phyloP scores from a whole-genome alignment of 1,139 yeast species.

The Debaryomyces robertsiae region DNA sequence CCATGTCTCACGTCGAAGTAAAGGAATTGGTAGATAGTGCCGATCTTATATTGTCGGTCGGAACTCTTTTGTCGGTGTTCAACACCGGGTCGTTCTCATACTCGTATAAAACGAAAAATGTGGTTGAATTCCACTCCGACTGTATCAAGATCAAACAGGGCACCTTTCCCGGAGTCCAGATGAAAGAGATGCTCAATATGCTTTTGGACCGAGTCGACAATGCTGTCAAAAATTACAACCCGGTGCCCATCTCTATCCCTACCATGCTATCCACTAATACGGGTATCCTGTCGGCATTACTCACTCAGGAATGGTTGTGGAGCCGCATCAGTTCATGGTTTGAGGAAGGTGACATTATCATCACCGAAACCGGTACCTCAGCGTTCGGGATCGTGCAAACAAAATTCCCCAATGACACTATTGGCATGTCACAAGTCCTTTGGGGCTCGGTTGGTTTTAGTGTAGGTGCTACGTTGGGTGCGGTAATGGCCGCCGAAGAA shows the following conservation, averaged over 20 bases:
- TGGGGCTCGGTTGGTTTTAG: conserved; percentile 93
- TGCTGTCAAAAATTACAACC: conserved; percentile 41
- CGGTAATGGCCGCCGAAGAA: conserved; percentile 81
- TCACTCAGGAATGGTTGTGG: conserved; percentile 85
- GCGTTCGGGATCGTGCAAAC: conserved; percentile 84
- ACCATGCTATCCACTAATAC: conserved; percentile 31
- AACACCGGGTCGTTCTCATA: conserved; percentile 89
- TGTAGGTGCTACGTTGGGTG: conserved; percentile 84
- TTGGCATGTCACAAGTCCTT: conserved; percentile 83
- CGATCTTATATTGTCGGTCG: conserved; percentile 75
- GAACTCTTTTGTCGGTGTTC: conserved; percentile 83
- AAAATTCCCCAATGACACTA: conserved; percentile 69
- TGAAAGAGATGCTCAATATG: conserved; percentile 66
- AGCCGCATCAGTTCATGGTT: conserved; percentile 71
- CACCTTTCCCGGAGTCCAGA: conserved; percentile 73
- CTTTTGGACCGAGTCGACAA: conserved; percentile 42
- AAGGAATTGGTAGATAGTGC: conserved; percentile 74
- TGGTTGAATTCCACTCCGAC: conserved; percentile 89
- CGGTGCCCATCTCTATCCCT: conserved; percentile 49
- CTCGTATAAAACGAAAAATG: conserved; percentile 74
- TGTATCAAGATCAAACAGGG: conserved; percentile 77
- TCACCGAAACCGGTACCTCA: conserved; percentile 89
- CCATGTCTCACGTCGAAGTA: conserved; percentile 73
- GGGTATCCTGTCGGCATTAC: conserved; percentile 21
- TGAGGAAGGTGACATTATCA: conserved; percentile 74